Evolutionary conservation across 208 protist species (phyloP), one percentile per base, ranked within the genome.

Genomic region (Crithidia mellificae): DNA sequence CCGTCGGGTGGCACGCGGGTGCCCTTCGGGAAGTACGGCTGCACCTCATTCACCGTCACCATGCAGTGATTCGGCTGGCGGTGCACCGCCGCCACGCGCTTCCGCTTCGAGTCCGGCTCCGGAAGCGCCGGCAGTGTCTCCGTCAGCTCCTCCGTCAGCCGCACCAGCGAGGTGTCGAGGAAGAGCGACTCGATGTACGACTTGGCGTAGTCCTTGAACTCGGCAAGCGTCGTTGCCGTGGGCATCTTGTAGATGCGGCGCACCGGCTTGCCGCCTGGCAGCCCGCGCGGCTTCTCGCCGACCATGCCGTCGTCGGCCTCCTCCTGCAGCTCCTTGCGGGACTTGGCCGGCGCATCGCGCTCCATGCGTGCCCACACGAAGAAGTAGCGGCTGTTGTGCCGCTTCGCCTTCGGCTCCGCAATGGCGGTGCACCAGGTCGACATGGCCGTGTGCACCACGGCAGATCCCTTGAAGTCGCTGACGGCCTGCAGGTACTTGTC

Each of bases 171-270:
- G 0, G 72, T 51, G 63, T 96, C 88, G 19, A 58, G 24, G 36
- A 96, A 91, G 49, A 94, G 78, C 2, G 80, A 82, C 29, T 67
- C 65, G 32, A 94, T 70, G 68, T 85, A 96, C 0, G 52, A 61
- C 58, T 76, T 77, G 22, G 81, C 77, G 71, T 91, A 93, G 24
- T 78, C 77, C 41, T 68, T 72, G 63, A 96, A 93, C 24, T 88
- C 77, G 29, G 78, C 46, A 49, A 85, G 34, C 17, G 69, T 80
- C 0, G 80, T 85, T 1, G 52, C 44, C 4, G 77, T 58, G 11
- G 88, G 80, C 88, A 93, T 91, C 69, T 96, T 94, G 81, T 92
- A 94, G 30, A 96, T 74, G 27, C 86, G 80, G n/a, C 80, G 81
- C 5, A 96, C 87, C 6, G 90, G 49, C 67, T 71, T 78, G 17